These are phyloP conservation scores for Fraxinus quadrangulata DNA, from an alignment of 257 asterid species.

Conservation along the genomic window DNA sequence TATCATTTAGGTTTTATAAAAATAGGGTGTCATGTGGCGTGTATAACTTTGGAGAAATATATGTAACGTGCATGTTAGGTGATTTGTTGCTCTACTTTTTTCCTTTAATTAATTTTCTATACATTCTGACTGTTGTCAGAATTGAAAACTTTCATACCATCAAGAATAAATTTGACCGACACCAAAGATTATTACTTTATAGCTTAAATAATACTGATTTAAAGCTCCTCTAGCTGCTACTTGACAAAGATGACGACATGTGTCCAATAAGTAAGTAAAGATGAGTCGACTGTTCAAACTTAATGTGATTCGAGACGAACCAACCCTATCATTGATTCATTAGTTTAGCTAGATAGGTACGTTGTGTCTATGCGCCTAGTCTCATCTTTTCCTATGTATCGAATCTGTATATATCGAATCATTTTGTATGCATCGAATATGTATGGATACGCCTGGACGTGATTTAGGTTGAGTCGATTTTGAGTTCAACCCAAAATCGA, in stretches of 20 bases:
- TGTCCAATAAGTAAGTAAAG: not conserved
- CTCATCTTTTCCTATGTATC: too few relatives aligned
- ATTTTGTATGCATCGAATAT: not conserved
- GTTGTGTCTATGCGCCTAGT: too few relatives aligned
- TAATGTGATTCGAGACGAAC: not conserved
- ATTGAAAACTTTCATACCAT: slow-evolving; percentile 27
- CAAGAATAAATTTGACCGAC: slow-evolving; percentile 30
- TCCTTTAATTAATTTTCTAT: slow-evolving; percentile 1
- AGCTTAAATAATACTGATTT: not conserved
- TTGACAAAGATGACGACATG: slow-evolving; percentile 28
- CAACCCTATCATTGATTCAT: not conserved
- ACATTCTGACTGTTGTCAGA: slow-evolving; percentile 36
- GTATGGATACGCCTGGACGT: too few relatives aligned
- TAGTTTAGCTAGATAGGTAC: not conserved
- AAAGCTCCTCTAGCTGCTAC: slow-evolving; percentile 13
- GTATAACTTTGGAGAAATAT: not conserved
- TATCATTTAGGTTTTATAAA: not conserved
- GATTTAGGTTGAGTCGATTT: too few relatives aligned
- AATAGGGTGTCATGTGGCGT: slow-evolving; percentile 18
- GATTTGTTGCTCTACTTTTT: not conserved
- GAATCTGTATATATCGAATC: too few relatives aligned
- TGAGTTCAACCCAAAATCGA: too few relatives aligned
- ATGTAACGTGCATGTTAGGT: not conserved
- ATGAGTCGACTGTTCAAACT: not conserved
- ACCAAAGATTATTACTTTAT: slow-evolving; percentile 4